Evolutionary conservation across 78 protist species (phyloP), one percentile per base, ranked within the genome.

Genomic region (Dictyostelium purpureum): DNA sequence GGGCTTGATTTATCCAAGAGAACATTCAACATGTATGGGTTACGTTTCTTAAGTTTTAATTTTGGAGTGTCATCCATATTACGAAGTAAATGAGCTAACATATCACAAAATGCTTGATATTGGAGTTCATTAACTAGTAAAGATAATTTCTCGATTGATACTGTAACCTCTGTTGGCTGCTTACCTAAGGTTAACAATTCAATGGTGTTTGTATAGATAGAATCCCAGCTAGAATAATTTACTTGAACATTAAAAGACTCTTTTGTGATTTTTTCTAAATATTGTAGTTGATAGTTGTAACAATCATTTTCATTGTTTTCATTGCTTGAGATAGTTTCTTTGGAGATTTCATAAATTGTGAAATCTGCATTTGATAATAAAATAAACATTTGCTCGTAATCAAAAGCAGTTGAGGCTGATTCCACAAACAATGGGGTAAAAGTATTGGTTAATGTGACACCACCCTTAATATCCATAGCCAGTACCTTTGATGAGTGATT

Each of bases 71-170:
- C 82, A 73, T 85, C 92, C 11, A 85, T 31, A 24, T 40, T 38
- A 45, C 92, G 40, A 12, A 85, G 61, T 31, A 61, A n/a, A 51
- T 85, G 92, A 14, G 92, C 31, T 9, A 85, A 56, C 92, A 85
- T 85, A 42, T 70, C 80, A 35, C 66, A 67, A 73, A 85, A 85
- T 66, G 47, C 19, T 12, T 19, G 56, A 45, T 56, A 85, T n/a
- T 85, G 61, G 4, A 21, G 21, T 42, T 85, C 92, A 35, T 26
- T 66, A 0, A 85, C 47, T 14, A 5, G 0, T 52, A 85, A 14
- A 18, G 26, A 69, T 14, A 69, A 42, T 33, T 63, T 31, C 10
- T 26, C 9, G 33, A 85, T 26, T 1, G 3, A 14, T 1, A 85
- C 18, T 6, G 26, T 33, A 28, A 73, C 92, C 0, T 2, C n/a